A percentile compares a stretch with the other conserved stretches of the same genome.
phyloP scores from a whole-genome alignment of 352 stramenopile species.

The Pythium vanterpoolii region DNA sequence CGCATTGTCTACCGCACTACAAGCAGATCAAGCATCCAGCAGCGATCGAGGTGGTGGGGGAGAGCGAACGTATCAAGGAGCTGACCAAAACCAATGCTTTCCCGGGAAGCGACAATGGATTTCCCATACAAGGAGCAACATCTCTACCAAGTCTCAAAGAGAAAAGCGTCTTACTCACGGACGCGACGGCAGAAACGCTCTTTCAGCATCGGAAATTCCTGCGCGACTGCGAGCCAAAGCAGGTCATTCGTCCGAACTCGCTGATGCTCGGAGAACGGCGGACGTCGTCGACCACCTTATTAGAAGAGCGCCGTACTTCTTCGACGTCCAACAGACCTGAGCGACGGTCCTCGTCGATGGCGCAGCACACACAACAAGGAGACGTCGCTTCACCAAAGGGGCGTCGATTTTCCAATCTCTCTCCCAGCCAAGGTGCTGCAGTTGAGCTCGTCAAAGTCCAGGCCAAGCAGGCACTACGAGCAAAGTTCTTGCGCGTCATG shows the following conservation, averaged over 20 bases:
- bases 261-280: constrained; percentile 8
- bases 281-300: not conserved
- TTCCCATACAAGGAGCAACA: not conserved
- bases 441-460: constrained; percentile 9
- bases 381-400: not conserved
- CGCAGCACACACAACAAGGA: not conserved
- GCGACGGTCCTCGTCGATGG: constrained; percentile 5
- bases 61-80: constrained; percentile 27
- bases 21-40: constrained; percentile 29
- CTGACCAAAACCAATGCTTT: constrained; percentile 12
- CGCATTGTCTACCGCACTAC: constrained; percentile 33
- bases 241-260: constrained; percentile 4
- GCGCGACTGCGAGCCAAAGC: constrained; percentile 18
- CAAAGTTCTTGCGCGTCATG: constrained; percentile 34
- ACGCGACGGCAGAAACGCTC: constrained; percentile 4
- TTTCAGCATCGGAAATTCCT: constrained; percentile 12
- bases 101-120: not conserved
- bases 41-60: constrained; percentile 25
- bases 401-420: constrained; percentile 10
- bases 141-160: not conserved
- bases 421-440: constrained; percentile 1
- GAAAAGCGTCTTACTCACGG: not conserved
- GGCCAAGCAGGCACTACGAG: constrained; percentile 4
- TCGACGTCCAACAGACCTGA: not conserved
- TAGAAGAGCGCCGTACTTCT: not conserved